These are phyloP conservation scores for Phytophthora pseudosyringae DNA, from an alignment of 352 stramenopile genomes.

Conservation along the genomic window DNA sequence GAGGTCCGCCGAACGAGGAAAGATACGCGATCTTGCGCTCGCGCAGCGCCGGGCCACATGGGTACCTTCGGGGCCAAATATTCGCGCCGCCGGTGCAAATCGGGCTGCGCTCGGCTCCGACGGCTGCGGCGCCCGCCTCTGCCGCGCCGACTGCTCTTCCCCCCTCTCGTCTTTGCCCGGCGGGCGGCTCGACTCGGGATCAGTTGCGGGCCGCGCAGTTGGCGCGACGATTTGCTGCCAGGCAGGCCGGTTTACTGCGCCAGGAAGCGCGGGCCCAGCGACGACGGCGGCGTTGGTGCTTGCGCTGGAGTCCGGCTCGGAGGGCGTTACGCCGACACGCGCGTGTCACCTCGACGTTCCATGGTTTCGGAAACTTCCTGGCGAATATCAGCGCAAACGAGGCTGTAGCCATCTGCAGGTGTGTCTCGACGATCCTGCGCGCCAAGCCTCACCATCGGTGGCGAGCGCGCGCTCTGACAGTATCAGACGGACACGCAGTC, in stretches of 20 bases:
- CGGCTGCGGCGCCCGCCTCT: conserved; percentile 13
- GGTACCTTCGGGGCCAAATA: conserved; percentile 27
- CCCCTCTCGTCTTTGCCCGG: conserved; percentile 24
- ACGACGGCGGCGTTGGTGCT: not conserved
- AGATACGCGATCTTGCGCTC: conserved; percentile 27
- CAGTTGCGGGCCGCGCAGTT: conserved; percentile 5
- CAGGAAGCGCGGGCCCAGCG: too few species aligned
- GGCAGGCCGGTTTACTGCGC: not conserved
- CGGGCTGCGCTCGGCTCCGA: conserved; percentile 7
- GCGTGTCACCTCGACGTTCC: conserved; percentile 18
- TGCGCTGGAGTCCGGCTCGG: not conserved
- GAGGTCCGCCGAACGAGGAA: conserved; percentile 17
- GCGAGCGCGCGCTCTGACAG: not conserved
- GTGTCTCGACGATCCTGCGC: conserved; percentile 25
- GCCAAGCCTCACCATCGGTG: conserved; percentile 11
- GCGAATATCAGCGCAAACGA: conserved; percentile 17
- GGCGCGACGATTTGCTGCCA: conserved; percentile 20
- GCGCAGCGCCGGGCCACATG: conserved; percentile 17
- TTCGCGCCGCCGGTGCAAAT: conserved; percentile 23
- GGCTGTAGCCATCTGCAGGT: too few species aligned
- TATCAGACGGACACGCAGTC: not conserved
- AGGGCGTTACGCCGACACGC: not conserved
- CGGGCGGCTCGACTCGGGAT: conserved; percentile 9
- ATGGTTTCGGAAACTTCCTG: conserved; percentile 32
- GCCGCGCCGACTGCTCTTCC: conserved; percentile 27